Evolutionary conservation across 2,329 filamentous ascomycete genomes (phyloP).

Genomic region (Claviceps sp.): DNA sequence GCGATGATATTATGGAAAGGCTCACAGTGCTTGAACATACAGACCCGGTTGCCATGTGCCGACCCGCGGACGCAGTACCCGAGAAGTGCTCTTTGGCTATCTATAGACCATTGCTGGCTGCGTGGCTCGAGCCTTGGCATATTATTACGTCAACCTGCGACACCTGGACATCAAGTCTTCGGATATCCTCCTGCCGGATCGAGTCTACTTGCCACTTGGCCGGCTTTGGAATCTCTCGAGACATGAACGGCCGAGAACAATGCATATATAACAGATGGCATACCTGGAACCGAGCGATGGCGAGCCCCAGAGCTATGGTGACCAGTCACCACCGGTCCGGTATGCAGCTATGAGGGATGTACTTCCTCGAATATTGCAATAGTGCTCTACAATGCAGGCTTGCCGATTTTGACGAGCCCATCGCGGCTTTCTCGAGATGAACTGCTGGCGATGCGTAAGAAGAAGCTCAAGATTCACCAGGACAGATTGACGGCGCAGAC

Average conservation of each 20-base stretch:
- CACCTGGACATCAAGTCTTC: conserved; percentile 35
- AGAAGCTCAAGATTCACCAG: conserved; percentile 21
- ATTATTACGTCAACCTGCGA: conserved; percentile 29
- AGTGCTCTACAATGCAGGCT: conserved; percentile 27
- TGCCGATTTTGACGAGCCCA: conserved; percentile 24
- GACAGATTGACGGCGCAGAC: conserved; percentile 24
- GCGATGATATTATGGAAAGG: conserved; percentile 26
- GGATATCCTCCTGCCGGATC: conserved; percentile 31
- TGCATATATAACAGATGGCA: conserved; percentile 26
- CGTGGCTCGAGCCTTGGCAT: conserved; percentile 27
- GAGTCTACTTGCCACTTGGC: conserved; percentile 34
- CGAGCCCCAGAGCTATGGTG: conserved; percentile 29
- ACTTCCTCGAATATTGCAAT: conserved; percentile 34
- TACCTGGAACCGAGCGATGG: conserved; percentile 30
- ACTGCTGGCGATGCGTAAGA: conserved; percentile 19
- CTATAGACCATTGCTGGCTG: conserved; percentile 31
- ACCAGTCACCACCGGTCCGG: conserved; percentile 22
- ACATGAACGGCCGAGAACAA: conserved; percentile 30
- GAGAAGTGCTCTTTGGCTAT: conserved; percentile 24
- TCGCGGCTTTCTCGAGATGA: conserved; percentile 15
- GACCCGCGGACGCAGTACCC: conserved; percentile 7
- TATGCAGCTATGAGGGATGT: conserved; percentile 35
- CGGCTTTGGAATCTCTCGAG: conserved; percentile 35
- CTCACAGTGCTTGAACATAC: conserved; percentile 25
- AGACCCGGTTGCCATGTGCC: conserved; percentile 23